phyloP scores from a whole-genome alignment of 1,139 yeast species.

The Geotrichum bryndzae region DNA sequence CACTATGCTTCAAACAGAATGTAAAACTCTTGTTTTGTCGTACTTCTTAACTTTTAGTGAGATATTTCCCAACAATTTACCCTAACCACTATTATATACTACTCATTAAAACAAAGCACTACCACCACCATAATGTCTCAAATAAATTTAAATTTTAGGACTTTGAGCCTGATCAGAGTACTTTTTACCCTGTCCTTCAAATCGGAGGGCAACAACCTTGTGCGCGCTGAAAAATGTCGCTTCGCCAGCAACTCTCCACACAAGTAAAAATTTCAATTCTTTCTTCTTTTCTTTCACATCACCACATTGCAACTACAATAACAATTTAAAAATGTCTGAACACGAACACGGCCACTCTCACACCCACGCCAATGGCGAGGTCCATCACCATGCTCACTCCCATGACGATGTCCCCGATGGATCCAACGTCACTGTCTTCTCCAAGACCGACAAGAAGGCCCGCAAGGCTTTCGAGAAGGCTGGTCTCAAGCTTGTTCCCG shows the following conservation, averaged over 20 bases:
- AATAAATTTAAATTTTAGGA: too few species aligned
- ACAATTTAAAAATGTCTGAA: background rate
- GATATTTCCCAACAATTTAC: too few species aligned
- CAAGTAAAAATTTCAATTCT: background rate
- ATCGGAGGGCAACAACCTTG: background rate
- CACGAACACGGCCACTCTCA: conserved; percentile 23
- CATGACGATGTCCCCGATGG: conserved; percentile 34
- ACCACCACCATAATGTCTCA: too few species aligned
- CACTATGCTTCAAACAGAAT: too few species aligned
- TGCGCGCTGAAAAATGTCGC: background rate
- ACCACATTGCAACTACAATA: background rate
- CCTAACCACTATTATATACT: too few species aligned
- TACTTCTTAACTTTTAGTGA: too few species aligned
- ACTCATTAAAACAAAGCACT: too few species aligned
- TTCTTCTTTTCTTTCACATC: background rate
- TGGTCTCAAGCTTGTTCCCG: conserved; percentile 84
- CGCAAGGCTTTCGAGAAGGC: conserved; percentile 85
- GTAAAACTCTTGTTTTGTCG: too few species aligned
- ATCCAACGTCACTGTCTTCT: conserved; percentile 74
- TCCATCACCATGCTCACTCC: conserved; percentile 24
- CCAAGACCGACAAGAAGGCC: conserved; percentile 95
- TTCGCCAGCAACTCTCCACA: background rate
- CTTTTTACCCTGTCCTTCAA: too few species aligned
- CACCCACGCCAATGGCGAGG: conserved; percentile 23
- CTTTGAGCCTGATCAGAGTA: too few species aligned